Evolutionary conservation across 805 yeast species (phyloP).

Genomic region (Yamadazyma scolyti): DNA sequence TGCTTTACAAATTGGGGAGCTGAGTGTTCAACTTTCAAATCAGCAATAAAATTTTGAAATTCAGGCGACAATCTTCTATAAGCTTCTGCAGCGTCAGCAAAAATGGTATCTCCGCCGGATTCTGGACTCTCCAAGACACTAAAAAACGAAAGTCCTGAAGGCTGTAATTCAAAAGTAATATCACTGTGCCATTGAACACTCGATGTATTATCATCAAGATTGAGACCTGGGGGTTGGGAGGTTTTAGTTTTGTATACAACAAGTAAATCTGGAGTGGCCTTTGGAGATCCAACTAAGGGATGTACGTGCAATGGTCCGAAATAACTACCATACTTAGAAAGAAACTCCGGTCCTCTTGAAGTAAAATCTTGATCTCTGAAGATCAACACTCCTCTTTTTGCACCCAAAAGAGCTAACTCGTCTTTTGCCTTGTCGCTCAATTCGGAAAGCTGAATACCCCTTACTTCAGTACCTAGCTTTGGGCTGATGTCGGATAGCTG

Average conservation of each 20-base stretch:
- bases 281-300: constrained; percentile 37
- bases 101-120: too few species aligned
- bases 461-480: constrained; percentile 61
- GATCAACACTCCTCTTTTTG: constrained; percentile 67
- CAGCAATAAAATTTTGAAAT: constrained; percentile 25
- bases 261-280: constrained; percentile 21
- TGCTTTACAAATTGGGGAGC: constrained; percentile 28
- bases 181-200: constrained; percentile 31
- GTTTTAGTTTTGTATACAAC: constrained; percentile 24
- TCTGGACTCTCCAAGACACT: too few species aligned
- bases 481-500: too few species aligned
- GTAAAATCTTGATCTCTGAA: too few species aligned
- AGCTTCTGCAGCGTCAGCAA: too few species aligned
- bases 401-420: constrained; percentile 61
- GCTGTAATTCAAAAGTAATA: too few species aligned
- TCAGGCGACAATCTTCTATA: too few species aligned
- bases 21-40: constrained; percentile 28
- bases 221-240: constrained; percentile 20
- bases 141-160: too few species aligned
- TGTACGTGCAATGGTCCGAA: constrained; percentile 39
- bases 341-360: constrained; percentile 22
- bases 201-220: constrained; percentile 21
- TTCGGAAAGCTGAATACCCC: constrained; percentile 52
- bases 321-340: constrained; percentile 22
- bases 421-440: constrained; percentile 52